Evolutionary conservation across 2,329 filamentous ascomycete species (phyloP).

Genomic region (Xylariaceae sp.): DNA sequence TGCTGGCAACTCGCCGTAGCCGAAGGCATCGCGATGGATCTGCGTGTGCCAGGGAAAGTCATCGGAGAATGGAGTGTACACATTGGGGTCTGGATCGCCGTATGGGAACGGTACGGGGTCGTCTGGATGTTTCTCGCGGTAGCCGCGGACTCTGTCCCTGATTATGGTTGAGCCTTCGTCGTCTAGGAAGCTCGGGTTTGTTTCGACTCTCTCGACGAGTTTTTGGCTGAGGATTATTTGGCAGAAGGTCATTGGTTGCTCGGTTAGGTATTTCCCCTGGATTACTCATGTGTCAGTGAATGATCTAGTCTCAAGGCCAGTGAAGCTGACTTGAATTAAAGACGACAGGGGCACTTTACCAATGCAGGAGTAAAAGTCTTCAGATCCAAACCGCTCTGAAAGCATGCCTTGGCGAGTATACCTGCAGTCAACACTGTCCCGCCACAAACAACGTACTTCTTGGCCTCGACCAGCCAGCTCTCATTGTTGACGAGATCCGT

Average conservation of each 20-base stretch:
- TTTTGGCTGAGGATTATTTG: slow-evolving; percentile 23
- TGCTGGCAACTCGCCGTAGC: slow-evolving; percentile 22
- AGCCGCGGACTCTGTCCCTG: not conserved
- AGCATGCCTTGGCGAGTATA: slow-evolving; percentile 9
- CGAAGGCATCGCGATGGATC: slow-evolving; percentile 28
- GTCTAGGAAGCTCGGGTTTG: not conserved
- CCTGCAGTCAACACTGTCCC: slow-evolving; percentile 27
- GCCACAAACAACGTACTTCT: slow-evolving; percentile 26
- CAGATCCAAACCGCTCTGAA: not conserved
- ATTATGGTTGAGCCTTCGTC: too few relatives aligned
- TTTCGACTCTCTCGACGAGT: slow-evolving; percentile 11
- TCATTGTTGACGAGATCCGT: slow-evolving; percentile 15
- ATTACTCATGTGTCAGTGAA: not conserved
- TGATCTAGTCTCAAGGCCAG: too few relatives aligned
- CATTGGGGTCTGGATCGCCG: slow-evolving; percentile 16
- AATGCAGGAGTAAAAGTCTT: not conserved
- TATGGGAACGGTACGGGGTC: not conserved
- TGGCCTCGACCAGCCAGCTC: slow-evolving; percentile 18
- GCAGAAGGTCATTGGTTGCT: slow-evolving; percentile 27
- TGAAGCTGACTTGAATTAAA: too few relatives aligned
- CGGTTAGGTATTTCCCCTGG: slow-evolving; percentile 25
- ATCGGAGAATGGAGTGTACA: slow-evolving; percentile 17
- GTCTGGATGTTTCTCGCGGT: not conserved
- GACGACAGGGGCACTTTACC: not conserved
- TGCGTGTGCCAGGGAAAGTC: slow-evolving; percentile 25